Evolutionary conservation across 805 yeast genomes (phyloP), one percentile per base, ranked within the genome.

Genomic region (Starmera pachycereana): DNA sequence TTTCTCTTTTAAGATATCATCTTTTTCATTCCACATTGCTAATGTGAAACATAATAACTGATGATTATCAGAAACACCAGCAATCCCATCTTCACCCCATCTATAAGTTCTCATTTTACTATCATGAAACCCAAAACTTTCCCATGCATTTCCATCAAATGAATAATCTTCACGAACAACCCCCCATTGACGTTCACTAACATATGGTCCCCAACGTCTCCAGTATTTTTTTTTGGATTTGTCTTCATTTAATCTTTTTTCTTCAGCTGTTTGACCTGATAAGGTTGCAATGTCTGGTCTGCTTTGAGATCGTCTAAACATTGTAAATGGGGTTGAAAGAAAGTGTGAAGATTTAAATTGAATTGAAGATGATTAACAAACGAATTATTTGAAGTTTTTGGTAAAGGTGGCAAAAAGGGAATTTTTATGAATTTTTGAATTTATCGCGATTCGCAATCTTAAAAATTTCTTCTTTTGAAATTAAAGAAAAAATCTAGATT

Each of bases 31-130:
- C 97, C 97, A 88, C 44, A 89, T 67, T 3, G 89, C 95, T 66
- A 88, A 68, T n/a, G 83, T 72, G 49, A 85, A 60, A 57, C 90
- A 81, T 29, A 85, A 65, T 48, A 74, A 60, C 55, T 85, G 96
- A 54, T 82, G 87, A 45, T 83, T 76, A 57, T 88, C 97, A 45
- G 84, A 74, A 16, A 85, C 81, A 37, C 97, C 97, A 10, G 90
- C 94, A 49, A 88, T 65, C 2, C 97, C 97, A 57, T 88, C 96
- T 59, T 89, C 97, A 33, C 96, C 95, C 97, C 97, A 88, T 35
- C 97, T 69, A 58, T 83, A 88, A 12, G 85, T 76, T 48, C 97
- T 67, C 18, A 88, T 74, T 44, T 77, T 69, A 2, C 94, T 81
- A 44, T 85, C 87, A 44, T 85, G 94, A 57, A 86, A 87, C 8